Evolutionary conservation across 768 basidiomycete genomes (phyloP).

Genomic region (Lactarius pseudohatsudake): DNA sequence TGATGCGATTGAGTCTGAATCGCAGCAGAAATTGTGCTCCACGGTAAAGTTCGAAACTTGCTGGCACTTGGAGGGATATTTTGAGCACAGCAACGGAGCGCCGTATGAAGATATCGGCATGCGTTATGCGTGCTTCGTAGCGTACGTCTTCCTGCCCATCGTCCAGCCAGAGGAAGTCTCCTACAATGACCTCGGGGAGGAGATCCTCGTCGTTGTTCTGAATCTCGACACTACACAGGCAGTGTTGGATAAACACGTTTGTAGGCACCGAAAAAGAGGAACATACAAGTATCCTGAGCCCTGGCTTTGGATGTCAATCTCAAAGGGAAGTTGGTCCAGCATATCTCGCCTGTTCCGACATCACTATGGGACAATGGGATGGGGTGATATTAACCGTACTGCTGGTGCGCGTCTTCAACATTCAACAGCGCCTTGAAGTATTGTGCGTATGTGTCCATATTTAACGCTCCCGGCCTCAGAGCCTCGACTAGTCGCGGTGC

Average conservation of each 20-base stretch:
- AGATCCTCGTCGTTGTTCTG: constrained; percentile 21
- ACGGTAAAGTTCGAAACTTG: constrained; percentile 42
- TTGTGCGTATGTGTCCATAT: constrained; percentile 13
- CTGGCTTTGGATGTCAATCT: constrained; percentile 1
- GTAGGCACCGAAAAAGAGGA: background rate
- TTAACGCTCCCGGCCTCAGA: background rate
- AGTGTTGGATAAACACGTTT: background rate
- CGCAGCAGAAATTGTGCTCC: constrained; percentile 44
- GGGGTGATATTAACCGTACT: constrained; percentile 39
- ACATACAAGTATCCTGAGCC: background rate
- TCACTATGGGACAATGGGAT: constrained; percentile 30
- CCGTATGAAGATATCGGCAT: background rate
- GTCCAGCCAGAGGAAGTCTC: constrained; percentile 24
- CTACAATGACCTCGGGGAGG: constrained; percentile 19
- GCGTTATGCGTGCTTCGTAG: constrained; percentile 24
- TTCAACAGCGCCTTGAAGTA: constrained; percentile 19
- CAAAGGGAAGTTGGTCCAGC: constrained; percentile 5
- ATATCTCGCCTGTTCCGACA: constrained; percentile 33
- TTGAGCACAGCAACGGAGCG: constrained; percentile 37
- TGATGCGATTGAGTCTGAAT: constrained; percentile 55
- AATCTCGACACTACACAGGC: constrained; percentile 16
- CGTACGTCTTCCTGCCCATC: constrained; percentile 18
- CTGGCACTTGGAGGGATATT: constrained; percentile 50
- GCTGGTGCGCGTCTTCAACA: constrained; percentile 44
- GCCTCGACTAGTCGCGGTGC: background rate